Evolutionary conservation across 345 rosid species (phyloP).

Genomic region (Camelina sativa): DNA sequence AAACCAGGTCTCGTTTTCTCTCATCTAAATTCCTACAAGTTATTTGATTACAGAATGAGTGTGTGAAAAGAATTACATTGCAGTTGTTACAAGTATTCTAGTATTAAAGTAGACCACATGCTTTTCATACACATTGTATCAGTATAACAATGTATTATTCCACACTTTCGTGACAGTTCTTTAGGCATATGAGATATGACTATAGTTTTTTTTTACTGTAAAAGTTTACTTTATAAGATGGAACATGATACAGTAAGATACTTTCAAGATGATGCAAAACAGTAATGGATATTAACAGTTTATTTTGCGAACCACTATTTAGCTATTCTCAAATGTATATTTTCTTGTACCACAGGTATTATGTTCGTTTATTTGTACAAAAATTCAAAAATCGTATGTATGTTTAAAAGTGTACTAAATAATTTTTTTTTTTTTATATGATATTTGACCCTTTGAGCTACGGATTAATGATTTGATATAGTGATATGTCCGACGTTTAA

Average conservation of each 20-base stretch:
- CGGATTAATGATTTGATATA: neutral
- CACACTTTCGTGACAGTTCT: slow-evolving; percentile 12
- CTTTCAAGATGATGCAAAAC: neutral
- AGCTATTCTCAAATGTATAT: neutral
- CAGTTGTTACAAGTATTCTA: slow-evolving; percentile 12
- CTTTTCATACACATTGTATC: neutral
- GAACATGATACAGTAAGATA: neutral
- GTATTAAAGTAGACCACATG: neutral
- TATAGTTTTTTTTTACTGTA: neutral
- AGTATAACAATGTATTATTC: neutral
- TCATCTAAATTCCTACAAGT: neutral
- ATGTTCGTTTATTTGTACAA: neutral
- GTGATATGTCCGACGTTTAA: slow-evolving; percentile 13
- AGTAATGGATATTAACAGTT: neutral
- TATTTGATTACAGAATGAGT: slow-evolving; percentile 22
- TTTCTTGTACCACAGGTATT: no score
- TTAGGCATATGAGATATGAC: neutral
- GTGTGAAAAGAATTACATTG: slow-evolving; percentile 17
- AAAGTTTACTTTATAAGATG: neutral
- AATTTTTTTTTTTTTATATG: no score
- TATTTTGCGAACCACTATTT: neutral
- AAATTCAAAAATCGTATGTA: neutral
- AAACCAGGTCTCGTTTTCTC: slow-evolving; percentile 8
- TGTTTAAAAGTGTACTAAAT: neutral
- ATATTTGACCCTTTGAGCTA: neutral